Percentiles rank a stretch among this genome's conserved stretches.
Evolutionary conservation across 306 rosid species (phyloP).

Genomic region (Geum urbanum): DNA sequence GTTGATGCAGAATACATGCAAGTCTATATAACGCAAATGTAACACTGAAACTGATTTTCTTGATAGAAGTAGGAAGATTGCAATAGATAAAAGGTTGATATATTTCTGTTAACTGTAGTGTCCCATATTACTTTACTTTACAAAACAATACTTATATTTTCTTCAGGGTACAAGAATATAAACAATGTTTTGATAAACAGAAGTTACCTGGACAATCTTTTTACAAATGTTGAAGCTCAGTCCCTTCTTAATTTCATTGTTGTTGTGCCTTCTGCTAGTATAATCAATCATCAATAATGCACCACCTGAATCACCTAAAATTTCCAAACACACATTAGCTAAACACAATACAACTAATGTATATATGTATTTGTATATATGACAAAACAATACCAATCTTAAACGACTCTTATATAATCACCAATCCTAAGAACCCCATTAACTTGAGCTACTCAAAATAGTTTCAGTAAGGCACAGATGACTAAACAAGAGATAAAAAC

Average conservation of each 20-base stretch:
- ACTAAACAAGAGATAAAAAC: neutral
- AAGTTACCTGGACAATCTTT: slow-evolving; percentile 56
- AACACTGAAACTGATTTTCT: neutral
- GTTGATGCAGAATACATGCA: neutral
- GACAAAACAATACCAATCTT: too few relatives aligned
- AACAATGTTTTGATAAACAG: slow-evolving; percentile 4
- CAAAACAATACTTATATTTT: neutral
- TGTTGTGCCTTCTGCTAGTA: slow-evolving; percentile 32
- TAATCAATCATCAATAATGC: slow-evolving; percentile 29
- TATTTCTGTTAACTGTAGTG: neutral
- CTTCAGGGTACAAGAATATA: neutral
- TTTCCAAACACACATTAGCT: too few relatives aligned
- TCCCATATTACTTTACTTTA: neutral
- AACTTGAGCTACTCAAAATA: neutral
- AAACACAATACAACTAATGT: too few relatives aligned
- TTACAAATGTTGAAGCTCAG: slow-evolving; percentile 68
- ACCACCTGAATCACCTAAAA: slow-evolving; percentile 35
- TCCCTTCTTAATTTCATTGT: slow-evolving; percentile 44
- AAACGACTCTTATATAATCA: neutral
- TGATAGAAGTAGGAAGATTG: neutral
- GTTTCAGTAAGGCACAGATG: neutral
- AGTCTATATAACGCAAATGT: too few relatives aligned
- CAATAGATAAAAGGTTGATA: neutral
- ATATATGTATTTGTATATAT: too few relatives aligned
- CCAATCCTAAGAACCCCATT: neutral